Evolutionary conservation across 352 stramenopile genomes (phyloP).

Genomic region (Pythium vanterpoolii): DNA sequence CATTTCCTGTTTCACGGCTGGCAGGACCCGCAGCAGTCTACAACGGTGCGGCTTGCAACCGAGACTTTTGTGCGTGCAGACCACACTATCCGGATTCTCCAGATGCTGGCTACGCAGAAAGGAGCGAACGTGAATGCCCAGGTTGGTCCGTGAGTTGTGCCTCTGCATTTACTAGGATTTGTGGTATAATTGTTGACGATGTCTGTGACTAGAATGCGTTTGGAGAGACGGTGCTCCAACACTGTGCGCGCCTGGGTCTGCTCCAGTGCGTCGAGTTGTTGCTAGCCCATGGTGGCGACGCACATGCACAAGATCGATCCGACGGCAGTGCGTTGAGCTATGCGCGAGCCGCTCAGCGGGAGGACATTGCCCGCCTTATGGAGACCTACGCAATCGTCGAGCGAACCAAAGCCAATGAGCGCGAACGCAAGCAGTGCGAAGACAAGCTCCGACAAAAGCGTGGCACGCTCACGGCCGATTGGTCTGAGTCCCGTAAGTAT

Average conservation of each 20-base stretch:
- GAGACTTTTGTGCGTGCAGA: slow-evolving; percentile 32
- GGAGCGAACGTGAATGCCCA: slow-evolving; percentile 46
- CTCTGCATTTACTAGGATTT: neutral
- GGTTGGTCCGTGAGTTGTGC: slow-evolving; percentile 23
- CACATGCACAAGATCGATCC: slow-evolving; percentile 30
- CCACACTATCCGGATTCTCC: slow-evolving; percentile 37
- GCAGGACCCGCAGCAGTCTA: slow-evolving; percentile 11
- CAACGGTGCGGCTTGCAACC: slow-evolving; percentile 30
- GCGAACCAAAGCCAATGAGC: slow-evolving; percentile 27
- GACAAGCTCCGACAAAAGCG: slow-evolving; percentile 36
- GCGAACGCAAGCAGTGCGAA: slow-evolving; percentile 19
- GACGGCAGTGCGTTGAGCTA: slow-evolving; percentile 42
- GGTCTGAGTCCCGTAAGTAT: slow-evolving; percentile 51
- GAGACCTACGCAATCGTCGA: slow-evolving; percentile 47
- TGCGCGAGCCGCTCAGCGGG: slow-evolving; percentile 30
- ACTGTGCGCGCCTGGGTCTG: slow-evolving; percentile 49
- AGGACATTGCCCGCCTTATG: slow-evolving; percentile 29
- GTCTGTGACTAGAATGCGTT: slow-evolving; percentile 46
- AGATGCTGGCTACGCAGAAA: slow-evolving; percentile 28
- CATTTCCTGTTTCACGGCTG: slow-evolving; percentile 65
- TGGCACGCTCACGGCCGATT: slow-evolving; percentile 41
- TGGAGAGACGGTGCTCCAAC: slow-evolving; percentile 55
- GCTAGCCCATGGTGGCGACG: slow-evolving; percentile 36
- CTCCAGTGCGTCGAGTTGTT: slow-evolving; percentile 55
- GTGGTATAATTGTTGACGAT: neutral